These are phyloP conservation scores for Fusarium sp. DNA, from an alignment of 2,329 filamentous ascomycete species.

Conservation along the genomic window DNA sequence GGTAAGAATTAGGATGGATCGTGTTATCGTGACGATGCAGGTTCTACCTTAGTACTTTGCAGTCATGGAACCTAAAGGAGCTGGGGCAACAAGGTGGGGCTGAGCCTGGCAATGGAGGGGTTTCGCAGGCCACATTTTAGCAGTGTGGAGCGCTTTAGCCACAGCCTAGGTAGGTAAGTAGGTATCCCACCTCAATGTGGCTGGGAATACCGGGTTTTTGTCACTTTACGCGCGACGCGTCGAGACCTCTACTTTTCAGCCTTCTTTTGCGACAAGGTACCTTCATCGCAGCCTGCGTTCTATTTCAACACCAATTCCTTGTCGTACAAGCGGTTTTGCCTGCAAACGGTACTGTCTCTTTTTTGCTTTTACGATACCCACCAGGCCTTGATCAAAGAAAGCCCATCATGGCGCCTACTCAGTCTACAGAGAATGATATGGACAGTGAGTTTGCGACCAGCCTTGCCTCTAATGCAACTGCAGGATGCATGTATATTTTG, in stretches of 20 bases:
- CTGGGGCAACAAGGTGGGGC: constrained; percentile 28
- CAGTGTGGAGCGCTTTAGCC: constrained; percentile 17
- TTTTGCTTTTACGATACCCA: background rate
- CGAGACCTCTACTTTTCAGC: constrained; percentile 43
- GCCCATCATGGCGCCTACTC: constrained; percentile 49
- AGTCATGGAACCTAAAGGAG: constrained; percentile 31
- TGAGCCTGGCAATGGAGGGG: constrained; percentile 33
- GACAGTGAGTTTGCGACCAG: constrained; percentile 46
- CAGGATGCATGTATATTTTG: background rate
- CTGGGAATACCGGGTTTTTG: constrained; percentile 9
- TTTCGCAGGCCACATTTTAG: background rate
- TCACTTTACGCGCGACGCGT: constrained; percentile 54
- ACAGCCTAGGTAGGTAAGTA: constrained; percentile 14
- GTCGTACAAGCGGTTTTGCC: background rate
- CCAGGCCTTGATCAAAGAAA: background rate
- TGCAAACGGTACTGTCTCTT: background rate
- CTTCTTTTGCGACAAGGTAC: constrained; percentile 38
- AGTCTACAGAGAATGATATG: constrained; percentile 49
- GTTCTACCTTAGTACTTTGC: background rate
- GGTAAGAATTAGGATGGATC: constrained; percentile 28
- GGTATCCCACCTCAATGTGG: constrained; percentile 31
- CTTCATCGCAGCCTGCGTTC: constrained; percentile 24
- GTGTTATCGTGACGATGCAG: constrained; percentile 39
- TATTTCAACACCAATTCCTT: constrained; percentile 19
- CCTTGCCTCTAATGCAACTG: constrained; percentile 9